A percentile compares a stretch with the other conserved stretches of the same genome.
These are phyloP conservation scores for Tylopilus balloui DNA, from an alignment of 768 basidiomycete species.

Conservation along the genomic window DNA sequence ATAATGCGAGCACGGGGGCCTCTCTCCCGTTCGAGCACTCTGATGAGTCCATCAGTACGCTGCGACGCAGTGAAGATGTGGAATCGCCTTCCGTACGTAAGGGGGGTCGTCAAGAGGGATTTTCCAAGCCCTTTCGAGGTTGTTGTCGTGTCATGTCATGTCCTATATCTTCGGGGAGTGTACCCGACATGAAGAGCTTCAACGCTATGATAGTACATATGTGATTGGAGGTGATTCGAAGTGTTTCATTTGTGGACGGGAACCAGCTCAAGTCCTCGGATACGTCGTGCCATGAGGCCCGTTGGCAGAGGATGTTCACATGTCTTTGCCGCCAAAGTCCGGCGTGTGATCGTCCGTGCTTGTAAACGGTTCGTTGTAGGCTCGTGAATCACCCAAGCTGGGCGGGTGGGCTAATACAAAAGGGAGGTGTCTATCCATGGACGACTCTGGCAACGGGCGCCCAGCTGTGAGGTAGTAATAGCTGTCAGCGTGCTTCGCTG, in stretches of 20 bases:
- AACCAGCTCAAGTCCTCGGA: slow-evolving; percentile 17
- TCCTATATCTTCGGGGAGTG: slow-evolving; percentile 10
- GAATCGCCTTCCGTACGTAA: not conserved
- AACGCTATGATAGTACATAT: not conserved
- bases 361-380: not conserved
- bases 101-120: slow-evolving; percentile 1
- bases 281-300: not conserved
- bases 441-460: not conserved
- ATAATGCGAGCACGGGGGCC: slow-evolving; percentile 17
- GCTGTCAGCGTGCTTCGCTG: not conserved
- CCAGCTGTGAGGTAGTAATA: not conserved
- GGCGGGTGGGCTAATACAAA: not conserved
- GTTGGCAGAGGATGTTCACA: not conserved
- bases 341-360: slow-evolving; percentile 7
- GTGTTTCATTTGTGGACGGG: slow-evolving; percentile 21
- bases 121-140: not conserved
- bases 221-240: not conserved
- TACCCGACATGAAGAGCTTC: not conserved
- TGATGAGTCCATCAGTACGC: not conserved
- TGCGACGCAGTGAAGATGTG: not conserved
- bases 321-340: not conserved
- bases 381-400: slow-evolving; percentile 6
- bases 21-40: not conserved
- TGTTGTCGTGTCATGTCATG: not conserved
- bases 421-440: slow-evolving; percentile 8